These are phyloP conservation scores for Aspergillus tanneri DNA, from an alignment of 2,329 filamentous ascomycete species.

Conservation along the genomic window DNA sequence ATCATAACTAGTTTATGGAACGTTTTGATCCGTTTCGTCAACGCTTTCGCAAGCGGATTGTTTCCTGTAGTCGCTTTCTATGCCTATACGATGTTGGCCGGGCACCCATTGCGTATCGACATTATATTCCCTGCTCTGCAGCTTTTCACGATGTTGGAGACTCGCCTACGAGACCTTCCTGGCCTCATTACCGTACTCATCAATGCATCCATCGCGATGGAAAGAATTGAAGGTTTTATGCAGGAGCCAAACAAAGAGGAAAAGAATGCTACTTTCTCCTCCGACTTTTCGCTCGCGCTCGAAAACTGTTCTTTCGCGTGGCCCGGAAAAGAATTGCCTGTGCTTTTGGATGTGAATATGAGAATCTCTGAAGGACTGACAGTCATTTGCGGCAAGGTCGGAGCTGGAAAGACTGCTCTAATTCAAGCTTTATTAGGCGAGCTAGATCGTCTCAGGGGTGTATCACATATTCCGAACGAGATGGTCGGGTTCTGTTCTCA, in stretches of 20 bases:
- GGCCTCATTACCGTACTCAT: slow-evolving; percentile 71
- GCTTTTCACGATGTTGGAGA: slow-evolving; percentile 73
- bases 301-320: slow-evolving; percentile 72
- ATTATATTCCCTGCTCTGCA: slow-evolving; percentile 84
- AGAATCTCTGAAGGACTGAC: slow-evolving; percentile 58
- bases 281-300: slow-evolving; percentile 46
- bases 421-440: slow-evolving; percentile 61
- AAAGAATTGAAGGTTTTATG: slow-evolving; percentile 84
- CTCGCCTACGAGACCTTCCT: slow-evolving; percentile 71
- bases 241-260: slow-evolving; percentile 77
- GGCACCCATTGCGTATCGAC: slow-evolving; percentile 69
- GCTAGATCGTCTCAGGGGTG: slow-evolving; percentile 53
- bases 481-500: slow-evolving; percentile 65
- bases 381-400: slow-evolving; percentile 63
- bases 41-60: slow-evolving; percentile 67
- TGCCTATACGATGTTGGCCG: slow-evolving; percentile 72
- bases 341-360: slow-evolving; percentile 56
- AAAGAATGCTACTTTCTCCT: slow-evolving; percentile 41
- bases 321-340: slow-evolving; percentile 63
- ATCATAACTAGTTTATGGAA: slow-evolving; percentile 64
- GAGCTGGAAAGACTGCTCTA: slow-evolving; percentile 62
- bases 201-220: slow-evolving; percentile 79
- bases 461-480: slow-evolving; percentile 54
- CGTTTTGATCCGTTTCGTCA: slow-evolving; percentile 65
- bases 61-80: slow-evolving; percentile 81